These are phyloP conservation scores for Ceriops zippeliana DNA, from an alignment of 345 rosid genomes.

Conservation along the genomic window DNA sequence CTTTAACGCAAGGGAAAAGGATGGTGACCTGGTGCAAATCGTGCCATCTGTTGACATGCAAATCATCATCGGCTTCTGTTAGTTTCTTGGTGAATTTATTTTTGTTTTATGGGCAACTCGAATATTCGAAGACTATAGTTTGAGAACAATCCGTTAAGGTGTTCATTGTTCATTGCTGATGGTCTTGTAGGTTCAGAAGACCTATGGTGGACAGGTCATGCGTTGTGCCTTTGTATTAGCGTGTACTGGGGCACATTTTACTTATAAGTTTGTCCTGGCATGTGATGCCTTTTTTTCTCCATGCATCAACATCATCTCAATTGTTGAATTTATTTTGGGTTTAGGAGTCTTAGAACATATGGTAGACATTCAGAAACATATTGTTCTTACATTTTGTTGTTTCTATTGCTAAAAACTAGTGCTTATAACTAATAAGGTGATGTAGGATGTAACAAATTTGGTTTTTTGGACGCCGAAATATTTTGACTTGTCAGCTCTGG, in stretches of 20 bases:
- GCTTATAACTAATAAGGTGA: constrained; percentile 5
- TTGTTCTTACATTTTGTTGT: not conserved
- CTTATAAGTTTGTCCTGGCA: not conserved
- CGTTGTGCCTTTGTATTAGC: constrained; percentile 2
- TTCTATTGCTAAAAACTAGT: not conserved
- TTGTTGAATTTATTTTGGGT: constrained; percentile 16
- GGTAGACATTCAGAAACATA: constrained; percentile 4
- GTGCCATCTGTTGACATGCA: constrained; percentile 18
- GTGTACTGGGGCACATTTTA: not conserved
- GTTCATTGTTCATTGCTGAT: constrained; percentile 1
- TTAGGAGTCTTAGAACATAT: constrained; percentile 15
- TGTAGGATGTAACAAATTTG: not conserved
- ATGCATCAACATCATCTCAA: not conserved
- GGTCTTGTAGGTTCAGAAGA: constrained; percentile 20
- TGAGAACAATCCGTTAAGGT: too few species aligned
- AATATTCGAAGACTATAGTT: constrained; percentile 1
- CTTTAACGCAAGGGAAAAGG: constrained; percentile 9
- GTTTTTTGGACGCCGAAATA: not conserved
- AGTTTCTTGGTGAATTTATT: constrained; percentile 17
- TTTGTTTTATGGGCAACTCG: constrained; percentile 12
- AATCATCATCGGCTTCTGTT: constrained; percentile 21
- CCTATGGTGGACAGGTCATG: constrained; percentile 1
- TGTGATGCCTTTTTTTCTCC: not conserved
- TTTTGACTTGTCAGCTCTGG: too few species aligned
- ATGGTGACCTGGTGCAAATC: constrained; percentile 14